Evolutionary conservation across 2,329 filamentous ascomycete species (phyloP).

Genomic region (Colletotrichum costaricense): DNA sequence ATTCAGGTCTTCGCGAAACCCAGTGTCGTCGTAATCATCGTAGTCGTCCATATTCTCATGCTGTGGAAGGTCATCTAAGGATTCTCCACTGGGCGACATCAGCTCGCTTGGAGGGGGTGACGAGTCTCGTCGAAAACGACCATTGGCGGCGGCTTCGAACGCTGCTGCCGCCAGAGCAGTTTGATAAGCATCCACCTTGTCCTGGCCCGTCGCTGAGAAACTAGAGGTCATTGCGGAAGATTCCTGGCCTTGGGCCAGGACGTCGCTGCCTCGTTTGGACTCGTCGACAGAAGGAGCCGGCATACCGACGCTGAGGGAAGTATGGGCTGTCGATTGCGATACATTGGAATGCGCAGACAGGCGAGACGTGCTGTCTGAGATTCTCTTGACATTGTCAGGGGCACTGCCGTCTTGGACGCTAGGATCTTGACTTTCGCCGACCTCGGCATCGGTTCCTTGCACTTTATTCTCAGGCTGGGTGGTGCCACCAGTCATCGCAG

Average conservation of each 20-base stretch:
- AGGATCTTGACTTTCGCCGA: conserved; percentile 31
- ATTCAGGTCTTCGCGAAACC: conserved; percentile 58
- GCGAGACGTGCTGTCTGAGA: conserved; percentile 59
- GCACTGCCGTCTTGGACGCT: conserved; percentile 41
- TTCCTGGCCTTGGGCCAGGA: conserved; percentile 31
- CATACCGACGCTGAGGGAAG: conserved; percentile 54
- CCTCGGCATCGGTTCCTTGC: conserved; percentile 54
- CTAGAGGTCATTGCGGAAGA: conserved; percentile 35
- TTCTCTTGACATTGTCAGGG: conserved; percentile 49
- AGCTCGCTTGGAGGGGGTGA: conserved; percentile 51
- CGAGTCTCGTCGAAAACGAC: conserved; percentile 76
- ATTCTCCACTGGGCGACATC: conserved; percentile 38
- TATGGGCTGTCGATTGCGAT: conserved; percentile 63
- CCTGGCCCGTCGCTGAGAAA: conserved; percentile 36
- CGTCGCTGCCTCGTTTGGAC: conserved; percentile 27
- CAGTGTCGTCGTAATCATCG: conserved; percentile 66
- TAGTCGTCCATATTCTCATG: conserved; percentile 40
- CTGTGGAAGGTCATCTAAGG: conserved; percentile 37
- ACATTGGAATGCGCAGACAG: conserved; percentile 56
- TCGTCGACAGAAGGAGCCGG: conserved; percentile 17
- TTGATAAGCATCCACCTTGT: conserved; percentile 75
- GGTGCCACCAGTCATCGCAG: conserved; percentile 32
- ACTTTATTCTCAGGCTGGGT: conserved; percentile 46
- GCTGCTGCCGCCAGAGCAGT: conserved; percentile 86
- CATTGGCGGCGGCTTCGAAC: conserved; percentile 78